phyloP scores from a whole-genome alignment of 805 yeast species.

The Priceomyces haplophilus region DNA sequence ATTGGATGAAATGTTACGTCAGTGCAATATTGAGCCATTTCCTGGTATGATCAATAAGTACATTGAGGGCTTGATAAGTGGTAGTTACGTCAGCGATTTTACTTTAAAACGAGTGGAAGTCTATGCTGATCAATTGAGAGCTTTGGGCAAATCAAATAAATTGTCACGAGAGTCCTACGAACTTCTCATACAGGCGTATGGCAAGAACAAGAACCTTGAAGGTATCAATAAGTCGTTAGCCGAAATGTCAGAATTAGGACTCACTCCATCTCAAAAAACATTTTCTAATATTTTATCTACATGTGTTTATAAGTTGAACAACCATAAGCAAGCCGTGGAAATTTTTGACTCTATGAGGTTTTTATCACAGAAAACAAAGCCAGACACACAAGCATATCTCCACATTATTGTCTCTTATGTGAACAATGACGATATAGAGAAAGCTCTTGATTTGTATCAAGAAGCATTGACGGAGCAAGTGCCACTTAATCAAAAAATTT shows the following conservation, averaged over 20 bases:
- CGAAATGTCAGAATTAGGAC: constrained; percentile 34
- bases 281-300: constrained; percentile 61
- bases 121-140: constrained; percentile 25
- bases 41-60: constrained; percentile 34
- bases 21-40: constrained; percentile 29
- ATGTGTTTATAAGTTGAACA: constrained; percentile 49
- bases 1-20: constrained; percentile 35
- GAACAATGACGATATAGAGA: constrained; percentile 61
- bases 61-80: constrained; percentile 32
- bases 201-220: constrained; percentile 35
- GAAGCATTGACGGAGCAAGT: constrained; percentile 51
- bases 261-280: constrained; percentile 43
- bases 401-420: constrained; percentile 68
- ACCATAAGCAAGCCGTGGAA: constrained; percentile 60
- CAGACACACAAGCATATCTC: constrained; percentile 66
- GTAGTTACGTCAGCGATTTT: constrained; percentile 17
- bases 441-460: constrained; percentile 69
- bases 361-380: constrained; percentile 60
- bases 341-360: constrained; percentile 86
- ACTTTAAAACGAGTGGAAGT: constrained; percentile 29
- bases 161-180: constrained; percentile 43
- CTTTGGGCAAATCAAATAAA: constrained; percentile 15
- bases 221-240: constrained; percentile 36
- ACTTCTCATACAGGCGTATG: constrained; percentile 43
- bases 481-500: constrained; percentile 32